Evolutionary conservation across 2,329 filamentous ascomycete species (phyloP), one percentile per base, ranked within the genome.

Genomic region (Fonsecaea monophora): DNA sequence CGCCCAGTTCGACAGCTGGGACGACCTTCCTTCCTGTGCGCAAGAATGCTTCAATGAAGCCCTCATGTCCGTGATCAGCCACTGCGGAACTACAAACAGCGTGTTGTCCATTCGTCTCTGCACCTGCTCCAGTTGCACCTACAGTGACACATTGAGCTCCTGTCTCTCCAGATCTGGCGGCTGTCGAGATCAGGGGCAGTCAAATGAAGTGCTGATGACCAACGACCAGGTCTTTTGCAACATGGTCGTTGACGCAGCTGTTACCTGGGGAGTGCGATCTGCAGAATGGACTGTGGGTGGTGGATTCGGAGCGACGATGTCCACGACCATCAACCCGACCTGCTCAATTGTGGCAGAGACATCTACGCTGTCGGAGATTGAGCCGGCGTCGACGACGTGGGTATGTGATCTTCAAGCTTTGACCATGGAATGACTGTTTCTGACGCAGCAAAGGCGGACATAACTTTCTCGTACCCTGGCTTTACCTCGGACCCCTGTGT

Each of bases 31-130:
- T 10, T 53, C 50, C 12, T 53, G 50, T 25, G 50, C 50, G 18
- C 50, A 53, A 34, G 9, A 53, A 53, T 53, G 50, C 30, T 53
- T 53, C 50, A 53, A 15, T 21, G 50, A 53, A 5, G 50, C 50
- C 15, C 10, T 53, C 30, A 34, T 30, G 21, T 30, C 50, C 30
- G 15, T 15, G n/a, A 25, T 7, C 21, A 53, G 21, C 30, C 12
- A 34, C 50, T 30, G 30, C 50, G 50, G 50, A 34, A 25, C 12
- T 15, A 25, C 30, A 15, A 21, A 53, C 3, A 2, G 8, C 50
- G 4, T n/a, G n/a, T 15, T 34, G 4, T 53, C 21, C n/a, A 25
- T 53, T 25, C 50, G 50, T 10, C 12, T 34, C 50, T 53, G 50
- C 30, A 34, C 30, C 7, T 53, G 50, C 30, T 30, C n/a, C 50